phyloP scores from a whole-genome alignment of 345 rosid species.

The Populus pruinosa region DNA sequence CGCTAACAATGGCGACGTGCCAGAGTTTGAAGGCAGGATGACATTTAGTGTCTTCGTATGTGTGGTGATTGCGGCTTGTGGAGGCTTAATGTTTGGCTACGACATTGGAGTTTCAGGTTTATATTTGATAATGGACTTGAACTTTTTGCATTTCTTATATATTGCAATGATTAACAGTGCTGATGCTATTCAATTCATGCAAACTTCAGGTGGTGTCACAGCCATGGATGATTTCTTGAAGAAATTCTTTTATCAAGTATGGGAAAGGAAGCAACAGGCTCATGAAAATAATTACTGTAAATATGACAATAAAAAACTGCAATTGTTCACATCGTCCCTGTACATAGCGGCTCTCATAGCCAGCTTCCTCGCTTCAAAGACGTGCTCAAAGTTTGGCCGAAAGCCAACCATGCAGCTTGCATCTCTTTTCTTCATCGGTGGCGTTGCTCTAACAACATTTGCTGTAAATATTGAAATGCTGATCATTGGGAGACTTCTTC shows the following conservation, averaged over 20 bases:
- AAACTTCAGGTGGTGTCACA: conserved; percentile 64
- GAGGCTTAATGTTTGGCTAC: conserved; percentile 25
- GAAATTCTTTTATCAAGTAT: conserved; percentile 59
- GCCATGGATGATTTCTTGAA: conserved; percentile 67
- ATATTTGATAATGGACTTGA: too few species aligned
- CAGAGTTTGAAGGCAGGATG: background rate
- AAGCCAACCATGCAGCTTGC: conserved; percentile 52
- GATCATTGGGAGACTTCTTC: conserved; percentile 55
- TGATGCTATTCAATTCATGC: too few species aligned
- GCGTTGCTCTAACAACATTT: conserved; percentile 45
- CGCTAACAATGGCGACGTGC: too few species aligned
- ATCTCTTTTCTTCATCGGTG: conserved; percentile 55
- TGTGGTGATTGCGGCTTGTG: conserved; percentile 22
- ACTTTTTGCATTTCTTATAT: too few species aligned
- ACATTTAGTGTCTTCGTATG: conserved; percentile 4
- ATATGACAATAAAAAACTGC: conserved; percentile 52
- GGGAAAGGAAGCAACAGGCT: conserved; percentile 52
- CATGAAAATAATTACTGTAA: conserved; percentile 75
- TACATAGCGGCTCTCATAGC: conserved; percentile 66
- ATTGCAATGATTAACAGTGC: background rate
- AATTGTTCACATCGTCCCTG: conserved; percentile 75
- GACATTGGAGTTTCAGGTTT: conserved; percentile 27
- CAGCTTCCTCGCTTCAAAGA: conserved; percentile 41
- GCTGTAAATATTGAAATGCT: conserved; percentile 52
- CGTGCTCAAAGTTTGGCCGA: conserved; percentile 44